Evolutionary conservation across 495 filamentous ascomycete genomes (phyloP).

Genomic region (Aspergillus coremiiformis): DNA sequence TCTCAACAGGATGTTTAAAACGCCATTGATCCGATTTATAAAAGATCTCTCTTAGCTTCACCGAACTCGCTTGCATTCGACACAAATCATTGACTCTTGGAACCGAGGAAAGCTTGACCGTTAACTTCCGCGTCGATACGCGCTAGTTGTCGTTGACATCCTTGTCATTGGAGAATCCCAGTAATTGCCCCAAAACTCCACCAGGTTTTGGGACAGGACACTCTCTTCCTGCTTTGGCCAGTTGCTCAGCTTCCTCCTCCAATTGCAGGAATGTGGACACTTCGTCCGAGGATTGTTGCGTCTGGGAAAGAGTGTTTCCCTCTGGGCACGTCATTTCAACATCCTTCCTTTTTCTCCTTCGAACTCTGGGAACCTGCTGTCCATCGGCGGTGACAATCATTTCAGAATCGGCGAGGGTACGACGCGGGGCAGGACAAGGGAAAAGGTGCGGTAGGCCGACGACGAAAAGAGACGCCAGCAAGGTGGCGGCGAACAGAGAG

Average conservation of each 20-base stretch:
- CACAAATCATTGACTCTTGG: background rate
- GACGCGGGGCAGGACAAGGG: constrained; percentile 80
- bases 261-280: constrained; percentile 39
- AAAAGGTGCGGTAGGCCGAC: constrained; percentile 88
- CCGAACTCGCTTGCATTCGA: background rate
- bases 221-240: constrained; percentile 34
- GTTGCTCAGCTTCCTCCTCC: constrained; percentile 37
- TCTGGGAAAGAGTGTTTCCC: constrained; percentile 9
- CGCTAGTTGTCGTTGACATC: constrained; percentile 1
- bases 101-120: background rate
- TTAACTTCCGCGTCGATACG: background rate
- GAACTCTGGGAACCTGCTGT: constrained; percentile 32
- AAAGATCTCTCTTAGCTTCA: background rate
- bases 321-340: constrained; percentile 20
- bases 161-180: constrained; percentile 49
- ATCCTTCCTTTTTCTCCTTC: constrained; percentile 30
- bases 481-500: constrained; percentile 90
- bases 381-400: constrained; percentile 44
- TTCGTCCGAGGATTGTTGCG: constrained; percentile 27
- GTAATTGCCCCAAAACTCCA: constrained; percentile 62
- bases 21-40: background rate
- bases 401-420: constrained; percentile 63
- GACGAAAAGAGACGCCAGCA: constrained; percentile 82
- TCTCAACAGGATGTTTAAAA: background rate
- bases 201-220: constrained; percentile 83